A percentile compares a stretch with the other conserved stretches of the same genome.
Conservation (phyloP, 2,329 filamentous ascomycete genomes). For the Ceratocystis albifundus region DNA sequence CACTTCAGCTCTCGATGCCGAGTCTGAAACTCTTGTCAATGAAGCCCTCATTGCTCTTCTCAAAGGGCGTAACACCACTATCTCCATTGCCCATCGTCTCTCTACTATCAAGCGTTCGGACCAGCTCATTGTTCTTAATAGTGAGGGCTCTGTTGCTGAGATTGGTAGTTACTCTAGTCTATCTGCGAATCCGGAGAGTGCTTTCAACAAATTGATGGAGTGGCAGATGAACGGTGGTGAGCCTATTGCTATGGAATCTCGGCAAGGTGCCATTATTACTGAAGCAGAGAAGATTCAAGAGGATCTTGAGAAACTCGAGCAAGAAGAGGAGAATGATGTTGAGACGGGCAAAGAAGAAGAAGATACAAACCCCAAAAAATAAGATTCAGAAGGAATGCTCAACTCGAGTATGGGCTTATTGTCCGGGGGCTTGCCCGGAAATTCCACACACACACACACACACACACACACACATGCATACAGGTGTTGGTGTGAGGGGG, state of each 20-base stretch:
- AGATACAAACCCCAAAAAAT: conserved; percentile 13
- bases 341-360: conserved; percentile 21
- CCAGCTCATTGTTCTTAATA: conserved; percentile 80
- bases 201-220: conserved; percentile 94
- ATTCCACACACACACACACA: neutral
- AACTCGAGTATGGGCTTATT: neutral
- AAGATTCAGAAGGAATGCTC: neutral
- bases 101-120: conserved; percentile 96
- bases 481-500: neutral
- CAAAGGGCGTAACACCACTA: conserved; percentile 82
- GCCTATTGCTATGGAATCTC: conserved; percentile 26
- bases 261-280: conserved; percentile 35
- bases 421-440: neutral
- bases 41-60: conserved; percentile 72
- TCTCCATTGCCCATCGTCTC: conserved; percentile 90
- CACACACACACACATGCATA: neutral
- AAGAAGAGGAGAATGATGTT: conserved; percentile 29
- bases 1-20: conserved; percentile 88
- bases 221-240: conserved; percentile 94
- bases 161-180: conserved; percentile 74
- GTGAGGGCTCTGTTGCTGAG: conserved; percentile 80
- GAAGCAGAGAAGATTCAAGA: conserved; percentile 44
- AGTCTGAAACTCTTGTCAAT: conserved; percentile 94
- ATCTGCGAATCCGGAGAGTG: conserved; percentile 59
- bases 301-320: conserved; percentile 35